Evolutionary conservation across 768 basidiomycete species (phyloP).

Genomic region (Neoboletus brunneissimus): DNA sequence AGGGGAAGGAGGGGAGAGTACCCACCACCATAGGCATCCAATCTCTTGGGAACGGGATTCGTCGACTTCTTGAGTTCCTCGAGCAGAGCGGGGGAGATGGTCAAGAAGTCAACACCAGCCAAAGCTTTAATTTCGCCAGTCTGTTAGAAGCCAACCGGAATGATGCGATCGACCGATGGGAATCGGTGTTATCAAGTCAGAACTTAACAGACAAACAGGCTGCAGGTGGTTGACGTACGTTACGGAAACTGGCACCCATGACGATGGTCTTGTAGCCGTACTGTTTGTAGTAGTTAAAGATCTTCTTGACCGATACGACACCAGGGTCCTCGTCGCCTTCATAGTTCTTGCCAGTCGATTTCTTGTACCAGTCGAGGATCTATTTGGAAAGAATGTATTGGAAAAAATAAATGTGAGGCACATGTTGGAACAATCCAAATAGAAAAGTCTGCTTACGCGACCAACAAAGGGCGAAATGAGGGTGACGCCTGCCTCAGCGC

Average conservation of each 20-base stretch:
- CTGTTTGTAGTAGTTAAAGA: slow-evolving; percentile 99
- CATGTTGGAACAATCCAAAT: slow-evolving; percentile 13
- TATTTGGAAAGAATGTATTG: slow-evolving; percentile 29
- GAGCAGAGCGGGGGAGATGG: slow-evolving; percentile 86
- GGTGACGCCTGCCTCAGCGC: slow-evolving; percentile 97
- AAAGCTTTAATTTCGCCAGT: slow-evolving; percentile 90
- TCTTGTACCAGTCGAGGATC: slow-evolving; percentile 99
- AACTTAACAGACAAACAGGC: neutral
- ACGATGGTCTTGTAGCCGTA: slow-evolving; percentile 98
- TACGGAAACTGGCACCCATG: slow-evolving; percentile 99
- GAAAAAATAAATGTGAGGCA: neutral
- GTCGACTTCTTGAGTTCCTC: slow-evolving; percentile 88
- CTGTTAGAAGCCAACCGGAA: slow-evolving; percentile 37
- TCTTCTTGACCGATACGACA: slow-evolving; percentile 92
- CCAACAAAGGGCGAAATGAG: slow-evolving; percentile 99
- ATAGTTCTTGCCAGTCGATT: slow-evolving; percentile 80
- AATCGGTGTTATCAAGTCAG: neutral
- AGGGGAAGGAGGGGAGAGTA: neutral
- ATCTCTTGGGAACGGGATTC: slow-evolving; percentile 77
- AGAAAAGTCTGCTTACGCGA: slow-evolving; percentile 56
- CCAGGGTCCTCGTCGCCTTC: slow-evolving; percentile 92
- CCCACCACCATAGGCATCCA: slow-evolving; percentile 64
- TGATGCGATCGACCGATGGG: slow-evolving; percentile 5
- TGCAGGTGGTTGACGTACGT: slow-evolving; percentile 50
- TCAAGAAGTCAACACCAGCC: slow-evolving; percentile 97